Conservation (phyloP, 2,329 filamentous ascomycete species). For the Scedosporium minutisporum region DNA sequence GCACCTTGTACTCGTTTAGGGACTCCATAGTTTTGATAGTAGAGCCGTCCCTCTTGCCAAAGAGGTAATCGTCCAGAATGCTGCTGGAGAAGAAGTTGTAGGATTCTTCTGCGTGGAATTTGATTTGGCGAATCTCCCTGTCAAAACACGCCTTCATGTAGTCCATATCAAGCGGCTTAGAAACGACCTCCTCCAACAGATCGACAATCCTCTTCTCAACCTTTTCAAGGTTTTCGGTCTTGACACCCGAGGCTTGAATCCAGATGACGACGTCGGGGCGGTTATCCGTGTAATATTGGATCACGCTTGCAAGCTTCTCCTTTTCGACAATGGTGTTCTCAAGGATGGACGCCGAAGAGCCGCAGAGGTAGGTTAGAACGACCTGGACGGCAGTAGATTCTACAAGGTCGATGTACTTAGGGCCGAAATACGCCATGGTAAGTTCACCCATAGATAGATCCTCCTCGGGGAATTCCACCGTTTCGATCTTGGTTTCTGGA, state of each 20-base stretch:
- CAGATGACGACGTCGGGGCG: conserved; percentile 76
- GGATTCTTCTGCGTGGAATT: conserved; percentile 73
- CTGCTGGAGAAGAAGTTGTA: conserved; percentile 73
- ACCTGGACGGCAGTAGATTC: conserved; percentile 67
- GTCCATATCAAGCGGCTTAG: conserved; percentile 74
- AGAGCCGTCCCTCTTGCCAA: conserved; percentile 75
- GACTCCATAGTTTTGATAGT: conserved; percentile 53
- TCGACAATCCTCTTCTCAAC: conserved; percentile 82
- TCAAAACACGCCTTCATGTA: conserved; percentile 85
- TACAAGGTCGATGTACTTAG: conserved; percentile 62
- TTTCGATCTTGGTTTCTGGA: conserved; percentile 62
- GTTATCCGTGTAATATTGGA: conserved; percentile 69
- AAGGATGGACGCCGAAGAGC: conserved; percentile 83
- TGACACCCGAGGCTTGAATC: conserved; percentile 78
- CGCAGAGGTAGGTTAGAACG: conserved; percentile 76
- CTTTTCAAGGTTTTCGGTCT: conserved; percentile 70
- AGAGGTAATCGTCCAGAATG: conserved; percentile 87
- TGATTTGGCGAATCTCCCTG: conserved; percentile 70
- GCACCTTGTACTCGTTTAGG: conserved; percentile 51
- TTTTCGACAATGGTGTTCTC: conserved; percentile 90
- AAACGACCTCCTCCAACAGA: conserved; percentile 70
- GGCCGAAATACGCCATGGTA: conserved; percentile 77
- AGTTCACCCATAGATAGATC: conserved; percentile 91
- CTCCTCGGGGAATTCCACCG: conserved; percentile 87
- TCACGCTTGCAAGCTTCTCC: conserved; percentile 80